Base-by-base conservation (phyloP, 495 filamentous ascomycete species). In the Usnea hakonensis region DNA sequence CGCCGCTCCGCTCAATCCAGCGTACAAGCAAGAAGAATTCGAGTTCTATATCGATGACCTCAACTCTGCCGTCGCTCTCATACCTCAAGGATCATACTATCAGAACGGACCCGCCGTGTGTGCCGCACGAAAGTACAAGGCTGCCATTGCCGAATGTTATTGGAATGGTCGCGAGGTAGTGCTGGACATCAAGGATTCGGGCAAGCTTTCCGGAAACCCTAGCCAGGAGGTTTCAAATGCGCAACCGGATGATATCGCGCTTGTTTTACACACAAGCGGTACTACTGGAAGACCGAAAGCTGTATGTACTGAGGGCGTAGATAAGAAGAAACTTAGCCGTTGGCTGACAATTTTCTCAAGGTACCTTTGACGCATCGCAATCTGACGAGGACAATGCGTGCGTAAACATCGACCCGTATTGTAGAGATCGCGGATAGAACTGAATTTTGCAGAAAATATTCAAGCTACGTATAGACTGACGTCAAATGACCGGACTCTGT, bases 31-130 rank as follows among this genome's bases (percentile, higher is more conserved):
- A 68, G 84, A 85, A 33, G 90, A 93, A 71, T 91, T 93, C 70
- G 89, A 93, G 72, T 92, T 94, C 74, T 94, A 91, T 72, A 91
- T 93, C 65, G 85, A 89, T 40, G 89, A 94, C 72, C 79, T 94
- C 66, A 87, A 81, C 67, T 89, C 88, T 13, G 86, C 85, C 41
- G 74, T 93, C 48, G 81, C 87, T 7, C 77, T 93, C 44, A 85
- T 93, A 13, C 87, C 90, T 5, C 76, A 77, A 58, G 89, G 87
- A 17, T 83, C 87, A 19, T 87, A 84, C 66, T 70, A 73, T 21
- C 72, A 78, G 62, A 75, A 84, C 70, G 83, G 79, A 50, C 81
- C 87, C 14, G 88, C 86, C 23, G 87, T 93, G 13, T 79, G 82
- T 62, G 90, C 90, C 5, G 89, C 87, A 7, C 77, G 82, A 61